These are phyloP conservation scores for Thelephora terrestris DNA, from an alignment of 1,284 basidiomycete species.

Conservation along the genomic window DNA sequence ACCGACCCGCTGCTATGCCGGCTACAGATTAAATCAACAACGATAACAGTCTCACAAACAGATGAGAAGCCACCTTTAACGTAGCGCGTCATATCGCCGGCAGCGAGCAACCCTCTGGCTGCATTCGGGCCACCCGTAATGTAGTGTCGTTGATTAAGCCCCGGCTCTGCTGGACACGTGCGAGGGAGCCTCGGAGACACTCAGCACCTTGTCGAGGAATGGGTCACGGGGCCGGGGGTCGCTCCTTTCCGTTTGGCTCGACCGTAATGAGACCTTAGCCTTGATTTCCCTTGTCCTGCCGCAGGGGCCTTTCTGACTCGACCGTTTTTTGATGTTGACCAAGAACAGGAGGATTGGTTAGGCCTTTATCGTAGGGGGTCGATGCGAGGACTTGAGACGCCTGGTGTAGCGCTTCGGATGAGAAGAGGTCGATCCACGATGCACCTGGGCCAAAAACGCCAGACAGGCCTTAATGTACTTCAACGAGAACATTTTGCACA, in stretches of 20 bases:
- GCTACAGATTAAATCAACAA: slow-evolving; percentile 2
- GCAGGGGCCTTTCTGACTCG: slow-evolving; percentile 66
- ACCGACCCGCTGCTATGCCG: slow-evolving; percentile 49
- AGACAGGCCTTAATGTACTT: too few species aligned
- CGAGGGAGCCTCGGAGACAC: slow-evolving; percentile 33
- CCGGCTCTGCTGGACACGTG: slow-evolving; percentile 39
- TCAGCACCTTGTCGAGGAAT: slow-evolving; percentile 61
- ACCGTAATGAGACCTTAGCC: slow-evolving; percentile 68
- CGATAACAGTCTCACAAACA: background rate
- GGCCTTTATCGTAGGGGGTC: slow-evolving; percentile 49
- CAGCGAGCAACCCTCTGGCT: slow-evolving; percentile 72
- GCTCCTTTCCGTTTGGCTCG: slow-evolving; percentile 72
- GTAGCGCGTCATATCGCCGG: slow-evolving; percentile 67
- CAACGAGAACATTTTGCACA: slow-evolving; percentile 89
- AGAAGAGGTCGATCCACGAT: too few species aligned
- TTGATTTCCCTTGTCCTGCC: slow-evolving; percentile 75
- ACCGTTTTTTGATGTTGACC: slow-evolving; percentile 74
- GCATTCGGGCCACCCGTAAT: slow-evolving; percentile 22
- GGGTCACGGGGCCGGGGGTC: slow-evolving; percentile 89
- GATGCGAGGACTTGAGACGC: slow-evolving; percentile 50
- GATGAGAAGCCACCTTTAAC: slow-evolving; percentile 55
- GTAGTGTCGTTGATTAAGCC: slow-evolving; percentile 56
- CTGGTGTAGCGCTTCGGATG: slow-evolving; percentile 34
- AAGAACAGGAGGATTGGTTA: slow-evolving; percentile 61
- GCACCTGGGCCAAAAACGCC: slow-evolving; percentile 60